Evolutionary conservation across 2,329 filamentous ascomycete genomes (phyloP).

Genomic region (Ilyonectria mors-panacis): DNA sequence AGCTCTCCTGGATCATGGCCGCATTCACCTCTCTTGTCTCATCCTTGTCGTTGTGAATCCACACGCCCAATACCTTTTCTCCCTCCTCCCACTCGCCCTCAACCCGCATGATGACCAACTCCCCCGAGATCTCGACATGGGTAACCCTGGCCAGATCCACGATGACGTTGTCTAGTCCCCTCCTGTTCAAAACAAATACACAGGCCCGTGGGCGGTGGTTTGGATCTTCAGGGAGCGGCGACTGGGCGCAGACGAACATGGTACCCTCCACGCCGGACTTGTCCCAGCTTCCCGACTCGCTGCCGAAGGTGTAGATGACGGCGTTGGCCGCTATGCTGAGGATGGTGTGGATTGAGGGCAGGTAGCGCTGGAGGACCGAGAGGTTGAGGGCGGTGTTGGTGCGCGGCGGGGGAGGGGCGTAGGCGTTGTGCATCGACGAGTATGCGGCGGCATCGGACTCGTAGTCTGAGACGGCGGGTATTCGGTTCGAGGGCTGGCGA

Average conservation of each 20-base stretch:
- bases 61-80: conserved; percentile 66
- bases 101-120: conserved; percentile 67
- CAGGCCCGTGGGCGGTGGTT: conserved; percentile 61
- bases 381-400: conserved; percentile 92
- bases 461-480: conserved; percentile 70
- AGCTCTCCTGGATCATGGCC: conserved; percentile 60
- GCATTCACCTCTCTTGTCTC: conserved; percentile 60
- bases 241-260: conserved; percentile 85
- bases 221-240: conserved; percentile 56
- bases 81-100: conserved; percentile 53
- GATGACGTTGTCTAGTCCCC: conserved; percentile 79
- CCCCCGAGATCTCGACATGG: conserved; percentile 74
- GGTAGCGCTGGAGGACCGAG: conserved; percentile 84
- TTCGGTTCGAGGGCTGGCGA: conserved; percentile 58
- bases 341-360: conserved; percentile 80
- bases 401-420: conserved; percentile 68
- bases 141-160: conserved; percentile 73
- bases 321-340: conserved; percentile 87
- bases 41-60: conserved; percentile 67
- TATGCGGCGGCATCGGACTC: conserved; percentile 72
- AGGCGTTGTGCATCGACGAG: conserved; percentile 52
- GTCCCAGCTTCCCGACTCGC: conserved; percentile 79
- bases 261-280: conserved; percentile 89
- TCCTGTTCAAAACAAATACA: conserved; percentile 82
- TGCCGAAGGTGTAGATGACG: conserved; percentile 86